A percentile compares a stretch with the other conserved stretches of the same genome.
phyloP scores from a whole-genome alignment of 2,329 filamentous ascomycete genomes.

The Diaporthe citrichinensis region DNA sequence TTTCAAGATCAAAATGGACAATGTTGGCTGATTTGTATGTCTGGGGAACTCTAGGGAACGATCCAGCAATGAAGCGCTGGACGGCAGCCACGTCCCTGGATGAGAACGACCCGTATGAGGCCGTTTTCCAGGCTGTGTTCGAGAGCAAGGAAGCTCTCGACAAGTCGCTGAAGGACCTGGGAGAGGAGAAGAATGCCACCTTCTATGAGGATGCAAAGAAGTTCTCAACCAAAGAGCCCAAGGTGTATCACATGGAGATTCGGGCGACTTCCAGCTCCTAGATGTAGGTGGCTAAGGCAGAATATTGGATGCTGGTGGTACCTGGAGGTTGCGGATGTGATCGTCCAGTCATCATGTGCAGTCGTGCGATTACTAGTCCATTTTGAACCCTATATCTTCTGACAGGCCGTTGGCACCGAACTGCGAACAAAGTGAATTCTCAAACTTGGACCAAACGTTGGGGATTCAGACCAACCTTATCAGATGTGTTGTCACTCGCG shows the following conservation, averaged over 20 bases:
- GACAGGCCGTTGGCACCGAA: neutral
- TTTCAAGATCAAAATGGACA: neutral
- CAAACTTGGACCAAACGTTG: slow-evolving; percentile 10
- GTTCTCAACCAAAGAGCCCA: slow-evolving; percentile 25
- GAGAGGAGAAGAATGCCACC: slow-evolving; percentile 20
- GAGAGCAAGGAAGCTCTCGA: slow-evolving; percentile 32
- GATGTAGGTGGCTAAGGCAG: neutral
- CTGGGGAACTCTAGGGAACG: neutral
- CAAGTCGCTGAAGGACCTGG: slow-evolving; percentile 23
- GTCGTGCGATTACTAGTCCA: neutral
- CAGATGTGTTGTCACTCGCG: neutral
- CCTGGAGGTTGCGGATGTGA: neutral
- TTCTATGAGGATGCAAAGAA: slow-evolving; percentile 25
- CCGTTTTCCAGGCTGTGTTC: slow-evolving; percentile 27
- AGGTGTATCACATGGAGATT: slow-evolving; percentile 26
- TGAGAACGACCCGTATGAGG: slow-evolving; percentile 22
- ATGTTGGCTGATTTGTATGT: neutral
- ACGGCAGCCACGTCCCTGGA: slow-evolving; percentile 14
- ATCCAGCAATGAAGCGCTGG: slow-evolving; percentile 23
- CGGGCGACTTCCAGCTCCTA: slow-evolving; percentile 14
- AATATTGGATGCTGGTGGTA: neutral
- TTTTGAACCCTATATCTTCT: neutral
- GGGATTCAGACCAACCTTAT: slow-evolving; percentile 7
- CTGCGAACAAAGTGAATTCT: neutral
- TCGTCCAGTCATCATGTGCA: neutral